These are phyloP conservation scores for Juglanconis sp. DNA, from an alignment of 2,329 filamentous ascomycete genomes.

Conservation along the genomic window DNA sequence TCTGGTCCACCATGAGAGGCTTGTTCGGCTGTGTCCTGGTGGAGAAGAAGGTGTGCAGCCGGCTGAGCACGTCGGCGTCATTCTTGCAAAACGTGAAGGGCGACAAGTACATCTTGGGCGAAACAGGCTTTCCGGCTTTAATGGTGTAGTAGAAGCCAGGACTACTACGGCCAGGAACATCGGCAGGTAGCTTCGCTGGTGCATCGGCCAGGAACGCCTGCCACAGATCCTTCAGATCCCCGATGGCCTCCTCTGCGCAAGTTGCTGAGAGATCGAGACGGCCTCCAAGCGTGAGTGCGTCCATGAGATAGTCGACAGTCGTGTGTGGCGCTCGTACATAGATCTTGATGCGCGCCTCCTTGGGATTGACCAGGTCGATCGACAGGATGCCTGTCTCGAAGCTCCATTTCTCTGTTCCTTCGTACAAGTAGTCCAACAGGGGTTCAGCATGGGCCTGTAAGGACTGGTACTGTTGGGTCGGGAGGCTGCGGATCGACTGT, in stretches of 20 bases:
- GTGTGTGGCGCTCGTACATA: conserved; percentile 23
- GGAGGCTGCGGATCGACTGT: conserved; percentile 21
- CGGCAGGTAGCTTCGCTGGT: conserved; percentile 20
- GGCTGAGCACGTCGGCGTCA: conserved; percentile 22
- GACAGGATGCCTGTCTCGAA: conserved; percentile 25
- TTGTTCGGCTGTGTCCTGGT: conserved; percentile 15
- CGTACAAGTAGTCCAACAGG: conserved; percentile 22
- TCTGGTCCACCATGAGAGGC: conserved; percentile 15
- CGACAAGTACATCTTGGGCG: conserved; percentile 24
- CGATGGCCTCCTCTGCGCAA: conserved; percentile 18
- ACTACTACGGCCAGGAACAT: conserved; percentile 20
- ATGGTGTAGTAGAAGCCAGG: conserved; percentile 25
- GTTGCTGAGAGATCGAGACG: conserved; percentile 12
- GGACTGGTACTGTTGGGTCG: conserved; percentile 20
- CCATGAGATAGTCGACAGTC: conserved; percentile 23
- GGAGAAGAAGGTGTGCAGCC: conserved; percentile 22
- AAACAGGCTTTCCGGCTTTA: conserved; percentile 20
- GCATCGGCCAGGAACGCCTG: conserved; percentile 22
- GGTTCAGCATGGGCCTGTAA: conserved; percentile 20
- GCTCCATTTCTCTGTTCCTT: conserved; percentile 20
- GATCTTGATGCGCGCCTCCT: conserved; percentile 23
- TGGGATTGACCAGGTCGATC: conserved; percentile 22
- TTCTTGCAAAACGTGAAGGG: conserved; percentile 23
- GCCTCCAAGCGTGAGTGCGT: conserved; percentile 24
- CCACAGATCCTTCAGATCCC: conserved; percentile 23